A percentile compares a stretch with the other conserved stretches of the same genome.
phyloP scores from a whole-genome alignment of 257 asterid genomes.

The Plantago ovata region DNA sequence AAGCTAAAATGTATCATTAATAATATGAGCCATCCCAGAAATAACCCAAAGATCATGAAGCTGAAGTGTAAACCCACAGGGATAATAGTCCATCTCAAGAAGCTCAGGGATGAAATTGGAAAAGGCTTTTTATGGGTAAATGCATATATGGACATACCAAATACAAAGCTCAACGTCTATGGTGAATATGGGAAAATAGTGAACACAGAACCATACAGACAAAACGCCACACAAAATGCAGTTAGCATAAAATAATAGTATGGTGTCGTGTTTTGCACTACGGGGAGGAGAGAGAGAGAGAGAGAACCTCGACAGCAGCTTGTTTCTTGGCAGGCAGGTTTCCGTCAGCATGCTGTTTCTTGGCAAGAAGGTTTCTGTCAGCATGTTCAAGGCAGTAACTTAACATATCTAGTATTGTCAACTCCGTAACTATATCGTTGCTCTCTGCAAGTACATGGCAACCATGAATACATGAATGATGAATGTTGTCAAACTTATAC shows the following conservation, averaged over 20 bases:
- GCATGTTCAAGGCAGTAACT: conserved; percentile 64
- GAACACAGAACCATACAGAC: too few relatives aligned
- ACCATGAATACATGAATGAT: neutral
- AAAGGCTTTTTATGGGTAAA: too few relatives aligned
- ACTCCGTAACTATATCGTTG: conserved; percentile 38
- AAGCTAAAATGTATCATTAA: too few relatives aligned
- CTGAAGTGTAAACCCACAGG: too few relatives aligned
- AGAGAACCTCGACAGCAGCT: conserved; percentile 38
- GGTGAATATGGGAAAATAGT: neutral
- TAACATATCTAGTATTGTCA: conserved; percentile 51
- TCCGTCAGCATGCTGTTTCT: conserved; percentile 49
- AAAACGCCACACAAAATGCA: too few relatives aligned
- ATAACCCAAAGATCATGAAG: too few relatives aligned
- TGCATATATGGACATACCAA: neutral
- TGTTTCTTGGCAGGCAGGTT: conserved; percentile 40
- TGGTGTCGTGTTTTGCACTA: too few relatives aligned
- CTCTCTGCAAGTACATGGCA: conserved; percentile 38
- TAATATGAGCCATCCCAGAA: too few relatives aligned
- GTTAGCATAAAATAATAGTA: too few relatives aligned
- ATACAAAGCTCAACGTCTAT: neutral
- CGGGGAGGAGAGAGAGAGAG: conserved; percentile 13
- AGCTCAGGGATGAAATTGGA: too few relatives aligned
- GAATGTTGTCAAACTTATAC: conserved; percentile 2
- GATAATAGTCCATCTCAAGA: too few relatives aligned
- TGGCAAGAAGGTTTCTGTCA: conserved; percentile 57